phyloP scores from a whole-genome alignment of 2,329 filamentous ascomycete species.

The Penicillium sp. region DNA sequence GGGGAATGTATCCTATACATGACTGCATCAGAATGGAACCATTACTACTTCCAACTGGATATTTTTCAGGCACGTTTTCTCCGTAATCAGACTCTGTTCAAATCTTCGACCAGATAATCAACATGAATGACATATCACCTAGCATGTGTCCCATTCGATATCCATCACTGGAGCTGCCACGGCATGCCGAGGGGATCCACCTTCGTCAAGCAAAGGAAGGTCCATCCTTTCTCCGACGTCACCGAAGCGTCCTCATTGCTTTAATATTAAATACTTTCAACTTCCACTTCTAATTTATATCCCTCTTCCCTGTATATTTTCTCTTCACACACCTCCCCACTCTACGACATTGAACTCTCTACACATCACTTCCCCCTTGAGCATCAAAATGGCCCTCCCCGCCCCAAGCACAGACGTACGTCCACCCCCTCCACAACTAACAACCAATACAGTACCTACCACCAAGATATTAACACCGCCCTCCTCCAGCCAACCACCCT shows the following conservation, averaged over 20 bases:
- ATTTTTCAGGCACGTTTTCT: too few relatives aligned
- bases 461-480: too few relatives aligned
- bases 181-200: neutral
- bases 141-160: neutral
- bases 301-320: neutral
- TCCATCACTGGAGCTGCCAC: neutral
- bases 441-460: too few relatives aligned
- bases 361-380: neutral
- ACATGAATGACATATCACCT: neutral
- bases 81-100: too few relatives aligned
- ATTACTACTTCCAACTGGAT: too few relatives aligned
- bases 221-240: slow-evolving; percentile 14
- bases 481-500: neutral
- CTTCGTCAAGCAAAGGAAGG: slow-evolving; percentile 11
- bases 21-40: too few relatives aligned
- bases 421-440: neutral
- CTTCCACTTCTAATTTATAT: too few relatives aligned
- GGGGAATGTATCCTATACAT: too few relatives aligned
- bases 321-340: neutral
- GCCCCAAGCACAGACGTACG: slow-evolving; percentile 36
- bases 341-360: neutral
- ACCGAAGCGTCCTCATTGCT: neutral
- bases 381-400: slow-evolving; percentile 32
- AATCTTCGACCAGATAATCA: too few relatives aligned
- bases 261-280: neutral